These are phyloP conservation scores for Talaromyces ruber DNA, from an alignment of 495 filamentous ascomycete species.

Conservation along the genomic window DNA sequence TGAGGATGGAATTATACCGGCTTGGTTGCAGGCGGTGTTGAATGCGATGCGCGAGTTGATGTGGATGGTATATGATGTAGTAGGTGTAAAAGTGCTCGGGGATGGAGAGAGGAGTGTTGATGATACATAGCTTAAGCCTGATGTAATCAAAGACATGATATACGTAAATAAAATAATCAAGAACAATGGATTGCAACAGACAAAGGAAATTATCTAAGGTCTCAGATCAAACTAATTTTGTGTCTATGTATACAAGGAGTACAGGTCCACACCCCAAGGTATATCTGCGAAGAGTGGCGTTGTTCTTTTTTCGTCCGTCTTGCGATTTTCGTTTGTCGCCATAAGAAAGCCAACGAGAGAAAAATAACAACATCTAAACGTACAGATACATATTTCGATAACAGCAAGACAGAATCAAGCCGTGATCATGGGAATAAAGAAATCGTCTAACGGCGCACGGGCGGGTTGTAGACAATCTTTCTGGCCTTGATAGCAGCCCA, in stretches of 20 bases:
- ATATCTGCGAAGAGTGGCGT: conserved; percentile 8
- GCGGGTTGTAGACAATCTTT: conserved; percentile 82
- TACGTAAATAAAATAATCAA: not conserved
- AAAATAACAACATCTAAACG: conserved; percentile 30
- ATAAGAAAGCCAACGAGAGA: conserved; percentile 30
- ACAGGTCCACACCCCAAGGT: conserved; percentile 5
- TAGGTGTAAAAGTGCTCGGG: conserved; percentile 64
- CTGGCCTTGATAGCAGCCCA: conserved; percentile 93
- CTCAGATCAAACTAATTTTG: conserved; percentile 21
- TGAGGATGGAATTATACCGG: conserved; percentile 54
- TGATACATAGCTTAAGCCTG: not conserved
- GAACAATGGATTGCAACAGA: conserved; percentile 7
- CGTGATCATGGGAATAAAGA: conserved; percentile 5
- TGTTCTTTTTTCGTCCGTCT: conserved; percentile 1
- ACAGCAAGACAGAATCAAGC: conserved; percentile 15
- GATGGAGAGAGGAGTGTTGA: conserved; percentile 74
- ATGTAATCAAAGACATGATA: not conserved
- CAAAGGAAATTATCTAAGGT: conserved; percentile 33
- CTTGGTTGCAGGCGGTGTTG: conserved; percentile 49
- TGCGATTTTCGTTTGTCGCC: conserved; percentile 5
- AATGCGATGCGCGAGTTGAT: conserved; percentile 42
- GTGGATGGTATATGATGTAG: conserved; percentile 69
- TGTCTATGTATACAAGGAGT: conserved; percentile 8
- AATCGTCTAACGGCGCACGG: conserved; percentile 37
- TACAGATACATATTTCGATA: conserved; percentile 37